Evolutionary conservation across 768 basidiomycete genomes (phyloP), one percentile per base, ranked within the genome.

Genomic region (Cystofilobasidium bisporidii): DNA sequence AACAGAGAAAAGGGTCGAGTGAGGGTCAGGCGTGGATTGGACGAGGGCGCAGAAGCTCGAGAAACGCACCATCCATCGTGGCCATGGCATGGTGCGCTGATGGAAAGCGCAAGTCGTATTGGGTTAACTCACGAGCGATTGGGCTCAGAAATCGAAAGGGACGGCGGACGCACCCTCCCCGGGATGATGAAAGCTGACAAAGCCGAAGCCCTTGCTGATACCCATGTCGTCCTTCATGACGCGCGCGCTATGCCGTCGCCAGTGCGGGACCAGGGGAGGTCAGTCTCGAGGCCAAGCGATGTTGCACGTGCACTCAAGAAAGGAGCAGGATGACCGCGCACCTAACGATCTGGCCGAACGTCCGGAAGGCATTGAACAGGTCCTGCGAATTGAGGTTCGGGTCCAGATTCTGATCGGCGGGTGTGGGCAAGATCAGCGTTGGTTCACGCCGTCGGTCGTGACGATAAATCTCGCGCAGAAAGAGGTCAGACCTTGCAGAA

Each of bases 191-290:
- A 80, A 93, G 2, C 88, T 89, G 50, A 93, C 91, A 73, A 93
- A 94, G 33, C 91, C 91, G 74, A 93, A 94, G 14, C 91, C 87
- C 71, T 88, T 85, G 77, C 87, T 86, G 61, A 86, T 85, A 40
- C 88, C 87, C 67, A 70, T 78, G 73, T 92, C 90, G 72, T 88
- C 89, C 28, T 88, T 84, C 91, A 93, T 92, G 48, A 93, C 90
- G 67, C 91, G 86, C 55, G 91, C 91, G 78, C 89, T 90, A 63
- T n/a, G n/a, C n/a, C n/a, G n/a, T n/a, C n/a, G n/a, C n/a, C n/a
- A n/a, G n/a, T n/a, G n/a, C n/a, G n/a, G n/a, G n/a, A n/a, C n/a
- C n/a, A n/a, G n/a, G n/a, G n/a, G n/a, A n/a, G n/a, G n/a, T n/a
- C n/a, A n/a, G n/a, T n/a, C n/a, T n/a, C n/a, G n/a, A n/a, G n/a